These are phyloP conservation scores for Trifolium fragiferum DNA, from an alignment of 306 rosid species.

Conservation along the genomic window DNA sequence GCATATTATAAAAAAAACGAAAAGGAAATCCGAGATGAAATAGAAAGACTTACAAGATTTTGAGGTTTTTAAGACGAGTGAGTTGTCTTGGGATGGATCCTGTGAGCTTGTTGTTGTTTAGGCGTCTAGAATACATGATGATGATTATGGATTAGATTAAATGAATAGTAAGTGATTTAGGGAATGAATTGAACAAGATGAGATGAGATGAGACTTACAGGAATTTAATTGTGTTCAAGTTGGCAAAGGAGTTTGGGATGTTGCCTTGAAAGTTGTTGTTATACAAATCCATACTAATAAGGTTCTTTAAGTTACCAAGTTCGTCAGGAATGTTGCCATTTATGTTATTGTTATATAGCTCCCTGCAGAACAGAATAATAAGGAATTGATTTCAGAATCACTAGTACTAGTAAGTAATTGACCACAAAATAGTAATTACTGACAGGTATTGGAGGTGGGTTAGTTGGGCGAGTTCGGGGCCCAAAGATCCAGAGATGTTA, in stretches of 20 bases:
- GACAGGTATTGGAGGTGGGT: slow-evolving; percentile 87
- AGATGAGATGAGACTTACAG: slow-evolving; percentile 55
- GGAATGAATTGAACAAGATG: neutral
- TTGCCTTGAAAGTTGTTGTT: slow-evolving; percentile 67
- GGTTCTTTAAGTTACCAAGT: slow-evolving; percentile 63
- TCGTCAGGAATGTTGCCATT: slow-evolving; percentile 69
- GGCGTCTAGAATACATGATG: slow-evolving; percentile 55
- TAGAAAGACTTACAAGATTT: slow-evolving; percentile 63
- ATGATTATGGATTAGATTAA: slow-evolving; percentile 9
- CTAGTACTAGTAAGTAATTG: neutral
- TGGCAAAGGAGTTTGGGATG: slow-evolving; percentile 71
- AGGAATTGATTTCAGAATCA: neutral
- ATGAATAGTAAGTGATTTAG: neutral
- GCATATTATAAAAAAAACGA: neutral
- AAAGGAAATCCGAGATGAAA: slow-evolving; percentile 1
- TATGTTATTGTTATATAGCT: slow-evolving; percentile 75
- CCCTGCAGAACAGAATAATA: slow-evolving; percentile 54
- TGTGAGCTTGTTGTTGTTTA: slow-evolving; percentile 72
- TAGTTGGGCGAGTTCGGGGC: slow-evolving; percentile 85
- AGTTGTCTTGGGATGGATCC: slow-evolving; percentile 80
- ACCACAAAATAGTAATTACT: neutral
- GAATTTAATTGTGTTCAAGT: slow-evolving; percentile 76
- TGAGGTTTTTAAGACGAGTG: slow-evolving; percentile 63
- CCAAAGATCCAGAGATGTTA: slow-evolving; percentile 86
- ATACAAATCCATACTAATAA: slow-evolving; percentile 79